These are phyloP conservation scores for Nemophila menziesii DNA, from an alignment of 257 asterid genomes.

Conservation along the genomic window DNA sequence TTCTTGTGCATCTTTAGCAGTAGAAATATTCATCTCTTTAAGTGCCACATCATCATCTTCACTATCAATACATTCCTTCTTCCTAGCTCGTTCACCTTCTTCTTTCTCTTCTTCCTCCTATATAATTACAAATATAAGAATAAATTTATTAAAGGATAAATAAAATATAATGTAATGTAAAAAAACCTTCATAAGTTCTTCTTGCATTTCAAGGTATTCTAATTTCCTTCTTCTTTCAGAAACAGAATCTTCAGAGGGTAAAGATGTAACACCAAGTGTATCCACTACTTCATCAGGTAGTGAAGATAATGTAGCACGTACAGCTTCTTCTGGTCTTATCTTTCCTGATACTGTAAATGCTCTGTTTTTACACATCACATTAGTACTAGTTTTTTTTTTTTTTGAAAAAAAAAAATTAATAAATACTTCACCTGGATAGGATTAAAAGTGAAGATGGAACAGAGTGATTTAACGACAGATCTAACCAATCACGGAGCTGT, in stretches of 20 bases:
- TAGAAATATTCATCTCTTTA: slow-evolving; percentile 49
- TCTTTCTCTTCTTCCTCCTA: slow-evolving; percentile 86
- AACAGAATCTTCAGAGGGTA: slow-evolving; percentile 82
- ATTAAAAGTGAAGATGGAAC: slow-evolving; percentile 87
- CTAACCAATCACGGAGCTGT: slow-evolving; percentile 92
- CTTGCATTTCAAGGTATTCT: slow-evolving; percentile 86
- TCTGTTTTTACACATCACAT: slow-evolving; percentile 28
- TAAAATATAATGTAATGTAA: no score
- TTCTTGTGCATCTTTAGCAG: slow-evolving; percentile 63
- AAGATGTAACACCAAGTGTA: slow-evolving; percentile 61
- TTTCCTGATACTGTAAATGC: slow-evolving; percentile 75
- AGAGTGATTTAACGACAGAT: slow-evolving; percentile 76
- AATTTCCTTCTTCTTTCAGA: slow-evolving; percentile 85
- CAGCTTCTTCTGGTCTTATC: slow-evolving; percentile 74
- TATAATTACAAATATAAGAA: slow-evolving; percentile 5
- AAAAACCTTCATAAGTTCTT: slow-evolving; percentile 83
- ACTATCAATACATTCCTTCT: slow-evolving; percentile 32
- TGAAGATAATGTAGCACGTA: slow-evolving; percentile 70
- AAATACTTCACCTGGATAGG: slow-evolving; percentile 52
- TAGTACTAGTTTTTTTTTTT: slow-evolving; percentile 1
- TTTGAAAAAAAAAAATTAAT: not conserved
- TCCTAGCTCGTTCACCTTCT: slow-evolving; percentile 41
- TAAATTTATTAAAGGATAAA: not conserved
- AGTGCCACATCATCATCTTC: slow-evolving; percentile 51
- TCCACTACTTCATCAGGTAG: slow-evolving; percentile 95